Base-by-base conservation (phyloP, 179 eudicot genomes). In the Heliamphora pulchella region DNA sequence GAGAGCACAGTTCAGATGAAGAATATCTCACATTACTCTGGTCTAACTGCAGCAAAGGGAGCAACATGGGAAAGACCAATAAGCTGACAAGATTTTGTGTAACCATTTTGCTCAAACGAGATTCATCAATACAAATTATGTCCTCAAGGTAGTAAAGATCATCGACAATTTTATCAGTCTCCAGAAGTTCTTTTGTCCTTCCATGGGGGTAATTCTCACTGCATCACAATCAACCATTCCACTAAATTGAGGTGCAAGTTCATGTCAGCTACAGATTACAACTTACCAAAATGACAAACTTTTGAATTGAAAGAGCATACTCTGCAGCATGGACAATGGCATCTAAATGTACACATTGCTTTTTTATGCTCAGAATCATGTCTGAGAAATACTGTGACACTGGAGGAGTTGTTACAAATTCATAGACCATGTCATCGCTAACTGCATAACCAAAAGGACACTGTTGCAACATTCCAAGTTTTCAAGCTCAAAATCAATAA, bases 121-220 rank as follows among this genome's bases (percentile, higher is more conserved):
- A 79, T 2, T 88, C 85, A 9, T 83, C 86, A 78, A 85, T 81
- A 80, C 80, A 75, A 57, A 89, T 79, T 77, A 89, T 74, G 59
- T 89, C 91, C 76, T 87, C 84, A 71, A 89, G 67, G 72, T 87
- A 89, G 84, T 85, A 89, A 76, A 89, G 83, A 82, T 89, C 90
- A 48, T 83, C 89, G 68, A 89, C 74, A 59, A 89, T 80, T 74
- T 80, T 87, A 61, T 86, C 89, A 76, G 82, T 73, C 64, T 67
- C 85, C 5, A 59, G 57, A 67, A 86, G 79, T 55, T 85, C 85
- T 39, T 20, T 80, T 76, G 78, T 82, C 82, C 81, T 82, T 77
- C 78, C 86, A 51, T 79, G 64, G 14, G 80, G 44, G 77, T 75
- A 82, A 67, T 57, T 76, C 55, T 80, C 82, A 82, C 91, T 87